Evolutionary conservation across 441 rosid species (phyloP), one percentile per base, ranked within the genome.

Genomic region (Adansonia grandidieri): DNA sequence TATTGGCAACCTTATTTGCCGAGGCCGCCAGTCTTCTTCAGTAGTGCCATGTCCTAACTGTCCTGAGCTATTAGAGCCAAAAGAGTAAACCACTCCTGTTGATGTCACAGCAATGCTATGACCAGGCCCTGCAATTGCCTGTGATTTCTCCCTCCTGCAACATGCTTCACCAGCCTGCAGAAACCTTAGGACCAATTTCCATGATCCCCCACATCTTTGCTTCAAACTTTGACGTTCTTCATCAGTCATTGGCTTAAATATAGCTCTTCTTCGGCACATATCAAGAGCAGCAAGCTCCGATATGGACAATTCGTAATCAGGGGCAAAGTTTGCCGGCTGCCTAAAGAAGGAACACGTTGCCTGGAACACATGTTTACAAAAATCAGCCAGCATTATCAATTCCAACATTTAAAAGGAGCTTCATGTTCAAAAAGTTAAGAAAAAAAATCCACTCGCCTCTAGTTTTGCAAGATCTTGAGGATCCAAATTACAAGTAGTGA

Each of bases 201-300:
- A 97, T 1, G 99, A 92, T 11, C 95, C 99, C 50, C 99, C 99
- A 37, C 99, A 94, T 82, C 79, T 89, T 78, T 83, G 89, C 85
- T 94, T 97, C 87, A 97, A 82, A 50, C 82, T 87, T 79, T 79
- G 90, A 51, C 89, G 88, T 76, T 93, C 97, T 78, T 88, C 91
- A 9, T 86, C 82, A 0, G 82, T 81, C 99, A 94, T 94, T 13
- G 92, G 94, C 84, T 89, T 94, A 85, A 94, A 92, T 54, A 97
- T 87, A 68, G 86, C 95, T 73, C 98, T 88, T 82, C 88, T 92
- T 60, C 80, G 87, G 88, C 99, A 97, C 98, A 97, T 89, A 76
- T 97, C 99, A n/a, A 97, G 87, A 82, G 99, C 98, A 68, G 98
- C 98, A 42, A 97, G 91, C 90, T 97, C 99, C 0, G 98, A 58